Conservation (phyloP, 306 rosid species). For the Fagus crenata region DNA sequence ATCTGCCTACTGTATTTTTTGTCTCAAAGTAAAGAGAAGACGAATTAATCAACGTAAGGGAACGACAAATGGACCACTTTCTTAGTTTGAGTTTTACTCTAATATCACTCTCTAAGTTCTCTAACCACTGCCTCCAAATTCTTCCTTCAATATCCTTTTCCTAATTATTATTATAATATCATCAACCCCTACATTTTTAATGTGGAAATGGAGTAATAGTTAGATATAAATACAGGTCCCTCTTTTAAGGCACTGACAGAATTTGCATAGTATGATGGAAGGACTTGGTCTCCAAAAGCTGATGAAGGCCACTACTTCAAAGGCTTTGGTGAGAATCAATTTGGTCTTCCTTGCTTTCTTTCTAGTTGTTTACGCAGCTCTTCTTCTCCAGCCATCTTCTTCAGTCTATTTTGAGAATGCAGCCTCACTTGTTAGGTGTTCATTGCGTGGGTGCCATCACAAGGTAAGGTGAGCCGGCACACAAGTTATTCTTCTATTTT, state of each 20-base stretch:
- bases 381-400: slow-evolving; percentile 79
- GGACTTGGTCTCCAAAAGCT: slow-evolving; percentile 48
- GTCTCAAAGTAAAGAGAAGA: slow-evolving; percentile 24
- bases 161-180: slow-evolving; percentile 24
- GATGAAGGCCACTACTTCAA: slow-evolving; percentile 62
- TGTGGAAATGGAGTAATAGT: slow-evolving; percentile 7
- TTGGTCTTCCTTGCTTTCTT: slow-evolving; percentile 63
- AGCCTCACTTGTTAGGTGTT: slow-evolving; percentile 68
- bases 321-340: slow-evolving; percentile 71
- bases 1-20: slow-evolving; percentile 6
- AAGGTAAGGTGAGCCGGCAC: slow-evolving; percentile 92
- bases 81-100: slow-evolving; percentile 47
- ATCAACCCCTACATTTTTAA: slow-evolving; percentile 27
- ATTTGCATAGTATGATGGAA: slow-evolving; percentile 33
- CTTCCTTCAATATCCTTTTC: slow-evolving; percentile 22
- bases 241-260: slow-evolving; percentile 25
- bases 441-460: slow-evolving; percentile 74
- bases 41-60: slow-evolving; percentile 19
- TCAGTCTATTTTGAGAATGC: slow-evolving; percentile 67
- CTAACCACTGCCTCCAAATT: slow-evolving; percentile 50
- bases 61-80: slow-evolving; percentile 57
- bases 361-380: slow-evolving; percentile 52
- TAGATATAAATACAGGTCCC: slow-evolving; percentile 33
- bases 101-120: slow-evolving; percentile 31
- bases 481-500: neutral